Evolutionary conservation across 1,284 basidiomycete species (phyloP), one percentile per base, ranked within the genome.

Genomic region (Microbotryum scabiosae): DNA sequence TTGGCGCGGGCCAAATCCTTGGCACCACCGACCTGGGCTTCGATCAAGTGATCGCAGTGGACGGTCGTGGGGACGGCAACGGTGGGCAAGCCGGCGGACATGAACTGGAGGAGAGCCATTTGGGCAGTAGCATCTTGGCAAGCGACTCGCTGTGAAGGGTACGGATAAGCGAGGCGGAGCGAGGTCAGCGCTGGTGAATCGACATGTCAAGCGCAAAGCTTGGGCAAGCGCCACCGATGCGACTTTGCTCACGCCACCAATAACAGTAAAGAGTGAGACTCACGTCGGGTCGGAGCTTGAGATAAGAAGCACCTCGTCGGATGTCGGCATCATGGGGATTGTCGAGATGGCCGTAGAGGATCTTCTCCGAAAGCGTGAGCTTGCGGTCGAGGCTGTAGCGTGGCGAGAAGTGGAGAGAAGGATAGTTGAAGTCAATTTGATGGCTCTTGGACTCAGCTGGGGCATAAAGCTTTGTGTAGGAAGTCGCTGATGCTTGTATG

Each of bases 81-180:
- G 57, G 91, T 93, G 76, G 92, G 90, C 81, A 99, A 92, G 71
- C 94, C 94, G 28, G 96, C 93, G 54, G 94, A 97, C 96, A 99
- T 98, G 84, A 99, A 99, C 81, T 99, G 94, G 70, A 99, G 84
- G 65, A 98, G 84, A 46, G 96, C 96, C 96, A 99, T 99, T 87
- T 97, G 78, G 59, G 92, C 92, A 58, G 92, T 96, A 68, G 92
- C 92, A 84, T 98, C 96, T 82, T 98, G 96, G 82, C 94, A 98
- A 60, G 96, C 94, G 70, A 99, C 96, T 73, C 96, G 91, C 91
- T 96, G 74, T 50, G 56, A 60, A 30, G 30, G 67, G 60, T 14
- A 59, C 25, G 16, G 36, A 30, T 23, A 50, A 60, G 41, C 43
- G 25, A 41, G 30, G 20, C n/a, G 56, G 56, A 51, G 47, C 45